Evolutionary conservation across 2,329 filamentous ascomycete genomes (phyloP).

Genomic region (Thielaviopsis punctulata): DNA sequence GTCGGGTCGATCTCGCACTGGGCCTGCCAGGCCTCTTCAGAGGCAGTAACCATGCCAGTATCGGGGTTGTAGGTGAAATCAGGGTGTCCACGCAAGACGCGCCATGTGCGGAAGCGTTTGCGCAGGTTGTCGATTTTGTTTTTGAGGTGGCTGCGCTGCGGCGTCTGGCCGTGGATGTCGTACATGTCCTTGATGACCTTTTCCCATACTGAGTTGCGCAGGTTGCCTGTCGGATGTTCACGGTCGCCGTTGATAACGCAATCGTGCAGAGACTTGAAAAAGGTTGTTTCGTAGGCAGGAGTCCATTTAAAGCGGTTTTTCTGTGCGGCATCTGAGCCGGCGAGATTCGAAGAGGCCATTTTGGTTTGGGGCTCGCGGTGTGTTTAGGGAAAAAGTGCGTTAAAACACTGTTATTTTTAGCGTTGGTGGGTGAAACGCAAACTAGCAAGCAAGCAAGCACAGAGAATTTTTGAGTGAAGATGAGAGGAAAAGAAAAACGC

Average conservation of each 20-base stretch:
- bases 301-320: constrained; percentile 39
- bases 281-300: constrained; percentile 38
- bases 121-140: constrained; percentile 48
- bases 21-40: constrained; percentile 36
- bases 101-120: constrained; percentile 45
- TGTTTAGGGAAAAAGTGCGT: too few species aligned
- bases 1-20: background rate
- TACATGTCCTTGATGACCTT: constrained; percentile 36
- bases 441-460: background rate
- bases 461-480: too few species aligned
- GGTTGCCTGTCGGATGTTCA: constrained; percentile 34
- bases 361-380: too few species aligned
- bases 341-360: background rate
- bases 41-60: constrained; percentile 34
- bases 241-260: constrained; percentile 36
- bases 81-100: constrained; percentile 38
- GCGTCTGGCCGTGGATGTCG: constrained; percentile 37
- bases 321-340: too few species aligned
- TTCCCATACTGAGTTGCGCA: constrained; percentile 45
- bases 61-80: constrained; percentile 37
- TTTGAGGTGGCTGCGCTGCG: constrained; percentile 43
- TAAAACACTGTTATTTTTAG: background rate
- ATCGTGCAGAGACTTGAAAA: constrained; percentile 43
- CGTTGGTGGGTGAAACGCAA: background rate
- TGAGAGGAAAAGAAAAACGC: background rate